Percentiles rank a stretch among this genome's conserved stretches.
These are phyloP conservation scores for Cercospora zeae-maydis DNA, from an alignment of 2,329 filamentous ascomycete genomes.

Conservation along the genomic window DNA sequence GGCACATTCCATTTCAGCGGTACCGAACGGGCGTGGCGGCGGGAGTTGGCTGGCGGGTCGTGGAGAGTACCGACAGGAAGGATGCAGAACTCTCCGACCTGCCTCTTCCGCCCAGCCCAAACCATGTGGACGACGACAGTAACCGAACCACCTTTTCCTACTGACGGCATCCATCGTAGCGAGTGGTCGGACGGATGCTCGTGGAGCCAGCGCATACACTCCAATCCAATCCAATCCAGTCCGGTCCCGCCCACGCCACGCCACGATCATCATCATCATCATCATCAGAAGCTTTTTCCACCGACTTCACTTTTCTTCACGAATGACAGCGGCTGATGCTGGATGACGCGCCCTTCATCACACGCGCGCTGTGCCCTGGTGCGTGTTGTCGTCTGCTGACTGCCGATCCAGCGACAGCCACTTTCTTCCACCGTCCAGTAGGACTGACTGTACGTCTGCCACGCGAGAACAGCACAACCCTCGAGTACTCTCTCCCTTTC, in stretches of 20 bases:
- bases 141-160: too few species aligned
- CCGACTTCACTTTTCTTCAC: constrained; percentile 5
- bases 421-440: constrained; percentile 5
- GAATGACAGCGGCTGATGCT: not conserved
- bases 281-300: constrained; percentile 4
- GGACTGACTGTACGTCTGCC: too few species aligned
- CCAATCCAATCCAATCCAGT: not conserved
- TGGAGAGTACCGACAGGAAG: not conserved
- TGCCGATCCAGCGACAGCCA: constrained; percentile 3
- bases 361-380: too few species aligned
- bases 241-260: too few species aligned
- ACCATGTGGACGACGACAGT: too few species aligned
- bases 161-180: too few species aligned
- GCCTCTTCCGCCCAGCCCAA: too few species aligned
- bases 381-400: constrained; percentile 4
- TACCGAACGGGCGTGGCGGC: not conserved
- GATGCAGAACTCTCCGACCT: not conserved
- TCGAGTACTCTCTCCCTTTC: too few species aligned
- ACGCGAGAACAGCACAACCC: too few species aligned
- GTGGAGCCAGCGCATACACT: not conserved
- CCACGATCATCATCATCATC: too few species aligned
- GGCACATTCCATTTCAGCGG: too few species aligned
- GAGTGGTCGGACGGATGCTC: not conserved
- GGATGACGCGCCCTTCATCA: not conserved
- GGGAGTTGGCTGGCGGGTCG: not conserved